These are phyloP conservation scores for Malus sylvestris DNA, from an alignment of 306 rosid species.

Conservation along the genomic window DNA sequence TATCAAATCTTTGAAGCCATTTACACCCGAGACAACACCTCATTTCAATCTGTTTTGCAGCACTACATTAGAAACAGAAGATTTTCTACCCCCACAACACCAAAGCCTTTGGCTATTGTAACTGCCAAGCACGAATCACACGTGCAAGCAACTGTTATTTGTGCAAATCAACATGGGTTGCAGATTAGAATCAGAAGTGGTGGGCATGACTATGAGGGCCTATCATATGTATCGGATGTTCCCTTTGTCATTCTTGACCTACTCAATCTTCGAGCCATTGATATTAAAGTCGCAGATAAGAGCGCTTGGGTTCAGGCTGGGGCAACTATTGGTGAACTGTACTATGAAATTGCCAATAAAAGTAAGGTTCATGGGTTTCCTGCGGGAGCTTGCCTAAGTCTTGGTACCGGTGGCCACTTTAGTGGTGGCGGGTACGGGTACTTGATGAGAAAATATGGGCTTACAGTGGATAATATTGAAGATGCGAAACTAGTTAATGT, in stretches of 20 bases:
- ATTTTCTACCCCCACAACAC: not conserved
- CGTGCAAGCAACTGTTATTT: not conserved
- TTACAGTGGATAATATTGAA: conserved; percentile 46
- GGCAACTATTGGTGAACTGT: not conserved
- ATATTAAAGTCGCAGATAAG: not conserved
- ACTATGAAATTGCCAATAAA: not conserved
- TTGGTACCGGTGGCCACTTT: not conserved
- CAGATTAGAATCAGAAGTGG: not conserved
- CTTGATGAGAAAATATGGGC: conserved; percentile 61
- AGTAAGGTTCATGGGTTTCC: not conserved
- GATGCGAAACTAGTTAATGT: conserved; percentile 51
- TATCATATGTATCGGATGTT: not conserved
- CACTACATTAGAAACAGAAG: not conserved
- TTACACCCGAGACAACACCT: not conserved
- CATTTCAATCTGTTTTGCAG: not conserved
- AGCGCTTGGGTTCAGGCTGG: not conserved
- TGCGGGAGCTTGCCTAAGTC: not conserved
- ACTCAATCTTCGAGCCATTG: not conserved
- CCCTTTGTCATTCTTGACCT: not conserved
- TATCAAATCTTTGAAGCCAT: conserved; percentile 6
- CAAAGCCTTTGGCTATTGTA: not conserved
- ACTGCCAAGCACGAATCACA: not conserved
- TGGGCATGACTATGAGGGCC: not conserved
- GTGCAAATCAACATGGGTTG: not conserved
- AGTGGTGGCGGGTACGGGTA: conserved; percentile 78